Conservation (phyloP, 1,284 basidiomycete genomes). For the Ustilago tritici region DNA sequence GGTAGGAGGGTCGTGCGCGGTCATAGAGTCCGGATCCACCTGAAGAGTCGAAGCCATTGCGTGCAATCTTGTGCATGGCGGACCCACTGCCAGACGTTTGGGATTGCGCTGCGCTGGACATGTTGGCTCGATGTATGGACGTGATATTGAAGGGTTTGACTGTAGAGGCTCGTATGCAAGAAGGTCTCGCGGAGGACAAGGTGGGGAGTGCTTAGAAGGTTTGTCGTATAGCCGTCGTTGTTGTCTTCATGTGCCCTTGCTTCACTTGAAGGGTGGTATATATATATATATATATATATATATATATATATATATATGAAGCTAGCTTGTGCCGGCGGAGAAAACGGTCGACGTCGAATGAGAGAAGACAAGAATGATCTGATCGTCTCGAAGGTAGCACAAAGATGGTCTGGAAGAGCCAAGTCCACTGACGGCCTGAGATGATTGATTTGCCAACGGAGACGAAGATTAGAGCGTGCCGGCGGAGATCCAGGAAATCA, state of each 20-base stretch:
- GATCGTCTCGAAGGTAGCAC: not conserved
- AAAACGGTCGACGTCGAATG: not conserved
- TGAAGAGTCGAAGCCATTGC: conserved; percentile 52
- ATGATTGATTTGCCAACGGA: not conserved
- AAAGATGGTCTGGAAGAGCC: not conserved
- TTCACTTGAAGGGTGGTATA: not conserved
- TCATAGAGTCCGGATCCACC: conserved; percentile 57
- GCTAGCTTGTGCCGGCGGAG: not conserved
- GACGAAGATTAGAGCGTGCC: not conserved
- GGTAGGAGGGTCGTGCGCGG: conserved; percentile 56
- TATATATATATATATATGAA: not conserved
- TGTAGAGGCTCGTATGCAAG: not conserved
- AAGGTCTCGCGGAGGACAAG: not conserved
- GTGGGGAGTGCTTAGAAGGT: not conserved
- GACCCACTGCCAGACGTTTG: conserved; percentile 9
- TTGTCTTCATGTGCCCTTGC: conserved; percentile 1
- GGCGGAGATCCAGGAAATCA: conserved; percentile 3
- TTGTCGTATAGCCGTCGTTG: not conserved
- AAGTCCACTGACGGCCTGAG: conserved; percentile 8
- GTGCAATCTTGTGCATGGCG: conserved; percentile 52
- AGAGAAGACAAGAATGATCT: not conserved
- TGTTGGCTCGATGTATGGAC: conserved; percentile 1
- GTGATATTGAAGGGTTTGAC: not conserved
- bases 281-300: not conserved
- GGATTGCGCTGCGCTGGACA: conserved; percentile 17